A percentile compares a stretch with the other conserved stretches of the same genome.
phyloP scores from a whole-genome alignment of 2,329 filamentous ascomycete genomes.

The Rhynchosporium agropyri region DNA sequence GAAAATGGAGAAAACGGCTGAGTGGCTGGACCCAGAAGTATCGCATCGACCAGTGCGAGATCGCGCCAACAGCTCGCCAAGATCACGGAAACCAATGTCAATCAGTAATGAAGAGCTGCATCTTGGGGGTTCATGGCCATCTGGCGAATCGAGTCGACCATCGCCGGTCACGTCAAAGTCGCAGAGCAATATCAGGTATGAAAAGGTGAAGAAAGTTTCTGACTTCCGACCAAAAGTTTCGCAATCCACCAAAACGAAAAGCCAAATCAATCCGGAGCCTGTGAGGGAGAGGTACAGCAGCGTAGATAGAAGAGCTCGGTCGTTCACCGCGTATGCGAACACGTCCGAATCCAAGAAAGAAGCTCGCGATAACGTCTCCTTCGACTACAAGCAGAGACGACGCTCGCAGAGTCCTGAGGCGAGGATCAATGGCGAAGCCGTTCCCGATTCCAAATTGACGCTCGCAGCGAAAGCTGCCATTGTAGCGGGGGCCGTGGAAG shows the following conservation, averaged over 20 bases:
- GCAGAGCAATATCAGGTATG: background rate
- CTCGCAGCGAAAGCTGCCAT: constrained; percentile 5
- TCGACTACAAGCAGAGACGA: background rate
- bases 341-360: too few relatives aligned
- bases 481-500: constrained; percentile 7
- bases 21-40: background rate
- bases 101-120: background rate
- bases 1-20: constrained; percentile 8
- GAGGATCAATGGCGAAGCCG: background rate
- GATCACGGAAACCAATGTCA: background rate
- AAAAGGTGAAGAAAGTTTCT: background rate
- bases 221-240: background rate
- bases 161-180: background rate
- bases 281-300: background rate
- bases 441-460: background rate
- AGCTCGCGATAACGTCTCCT: background rate
- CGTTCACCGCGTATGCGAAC: too few relatives aligned
- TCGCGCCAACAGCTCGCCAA: constrained; percentile 1
- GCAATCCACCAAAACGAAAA: too few relatives aligned
- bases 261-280: background rate
- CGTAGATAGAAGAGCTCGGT: too few relatives aligned
- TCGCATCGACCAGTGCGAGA: background rate
- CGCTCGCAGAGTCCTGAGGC: constrained; percentile 1
- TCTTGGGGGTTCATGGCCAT: background rate
- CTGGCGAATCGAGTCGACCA: background rate